A percentile compares a stretch with the other conserved stretches of the same genome.
Evolutionary conservation across 2,329 filamentous ascomycete genomes (phyloP).

Genomic region (Bipolaris sorokiniana): DNA sequence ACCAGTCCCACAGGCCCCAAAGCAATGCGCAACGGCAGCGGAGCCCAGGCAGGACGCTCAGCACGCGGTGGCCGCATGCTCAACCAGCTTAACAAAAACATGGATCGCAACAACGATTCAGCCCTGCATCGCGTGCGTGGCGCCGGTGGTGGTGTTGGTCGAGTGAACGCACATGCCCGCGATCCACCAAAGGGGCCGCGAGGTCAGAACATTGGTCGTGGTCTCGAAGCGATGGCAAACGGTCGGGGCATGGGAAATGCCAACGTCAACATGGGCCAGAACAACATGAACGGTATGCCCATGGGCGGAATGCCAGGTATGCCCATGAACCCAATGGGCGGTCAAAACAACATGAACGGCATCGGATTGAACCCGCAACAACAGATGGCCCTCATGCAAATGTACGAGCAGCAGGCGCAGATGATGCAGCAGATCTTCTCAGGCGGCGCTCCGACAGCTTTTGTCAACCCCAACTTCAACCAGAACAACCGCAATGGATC

Average conservation of each 20-base stretch:
- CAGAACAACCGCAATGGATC: constrained; percentile 49
- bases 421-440: constrained; percentile 51
- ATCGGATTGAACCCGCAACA: constrained; percentile 67
- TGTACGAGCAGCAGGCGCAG: constrained; percentile 85
- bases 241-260: constrained; percentile 48
- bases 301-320: constrained; percentile 43
- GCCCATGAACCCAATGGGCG: constrained; percentile 41
- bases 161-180: constrained; percentile 79
- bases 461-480: constrained; percentile 61
- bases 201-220: constrained; percentile 50
- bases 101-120: constrained; percentile 79
- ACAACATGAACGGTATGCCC: constrained; percentile 42
- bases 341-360: constrained; percentile 55
- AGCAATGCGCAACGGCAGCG: constrained; percentile 81
- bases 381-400: constrained; percentile 74
- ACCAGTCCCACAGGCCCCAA: constrained; percentile 93
- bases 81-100: constrained; percentile 80
- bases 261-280: constrained; percentile 40
- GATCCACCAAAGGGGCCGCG: constrained; percentile 75
- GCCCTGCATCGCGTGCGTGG: constrained; percentile 79
- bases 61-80: constrained; percentile 75
- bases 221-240: constrained; percentile 46
- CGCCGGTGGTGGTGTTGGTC: constrained; percentile 73
- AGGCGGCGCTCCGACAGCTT: constrained; percentile 54
- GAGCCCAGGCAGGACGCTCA: constrained; percentile 34